A percentile compares a stretch with the other conserved stretches of the same genome.
Conservation (phyloP, 2,329 filamentous ascomycete species). For the Elsinoe necatrix region DNA sequence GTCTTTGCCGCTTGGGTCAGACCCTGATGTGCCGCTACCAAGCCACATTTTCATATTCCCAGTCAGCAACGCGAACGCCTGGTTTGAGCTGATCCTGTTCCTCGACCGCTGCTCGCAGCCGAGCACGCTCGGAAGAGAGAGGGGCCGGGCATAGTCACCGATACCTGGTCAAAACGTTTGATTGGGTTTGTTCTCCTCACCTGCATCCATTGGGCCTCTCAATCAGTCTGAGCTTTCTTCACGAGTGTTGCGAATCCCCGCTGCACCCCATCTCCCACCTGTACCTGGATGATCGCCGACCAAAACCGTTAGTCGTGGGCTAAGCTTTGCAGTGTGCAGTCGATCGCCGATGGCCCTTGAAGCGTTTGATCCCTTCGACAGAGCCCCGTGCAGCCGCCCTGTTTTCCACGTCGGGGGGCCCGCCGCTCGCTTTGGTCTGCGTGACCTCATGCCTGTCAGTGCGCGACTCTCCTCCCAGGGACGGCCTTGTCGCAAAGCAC, state of each 20-base stretch:
- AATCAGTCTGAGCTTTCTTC: not conserved
- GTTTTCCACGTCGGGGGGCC: not conserved
- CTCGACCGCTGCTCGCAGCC: not conserved
- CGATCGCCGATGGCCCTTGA: slow-evolving; percentile 8
- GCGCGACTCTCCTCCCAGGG: not conserved
- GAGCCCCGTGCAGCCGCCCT: slow-evolving; percentile 1
- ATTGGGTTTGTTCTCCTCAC: not conserved
- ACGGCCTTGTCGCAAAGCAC: not conserved
- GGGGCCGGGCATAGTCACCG: not conserved
- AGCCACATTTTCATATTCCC: not conserved
- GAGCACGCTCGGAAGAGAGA: not conserved
- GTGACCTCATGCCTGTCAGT: slow-evolving; percentile 2
- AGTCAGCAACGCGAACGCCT: slow-evolving; percentile 5
- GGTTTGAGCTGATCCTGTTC: slow-evolving; percentile 7
- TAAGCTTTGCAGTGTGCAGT: not conserved
- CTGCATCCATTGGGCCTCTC: not conserved
- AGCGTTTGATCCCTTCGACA: not conserved
- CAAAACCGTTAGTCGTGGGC: not conserved
- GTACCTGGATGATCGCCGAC: slow-evolving; percentile 10
- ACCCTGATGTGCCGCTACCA: slow-evolving; percentile 2
- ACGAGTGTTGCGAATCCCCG: not conserved
- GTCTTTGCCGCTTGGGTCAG: not conserved
- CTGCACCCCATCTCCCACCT: not conserved
- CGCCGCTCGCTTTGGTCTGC: not conserved
- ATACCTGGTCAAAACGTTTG: not conserved